Conservation (phyloP, 345 rosid species). For the Citrus australasica region DNA sequence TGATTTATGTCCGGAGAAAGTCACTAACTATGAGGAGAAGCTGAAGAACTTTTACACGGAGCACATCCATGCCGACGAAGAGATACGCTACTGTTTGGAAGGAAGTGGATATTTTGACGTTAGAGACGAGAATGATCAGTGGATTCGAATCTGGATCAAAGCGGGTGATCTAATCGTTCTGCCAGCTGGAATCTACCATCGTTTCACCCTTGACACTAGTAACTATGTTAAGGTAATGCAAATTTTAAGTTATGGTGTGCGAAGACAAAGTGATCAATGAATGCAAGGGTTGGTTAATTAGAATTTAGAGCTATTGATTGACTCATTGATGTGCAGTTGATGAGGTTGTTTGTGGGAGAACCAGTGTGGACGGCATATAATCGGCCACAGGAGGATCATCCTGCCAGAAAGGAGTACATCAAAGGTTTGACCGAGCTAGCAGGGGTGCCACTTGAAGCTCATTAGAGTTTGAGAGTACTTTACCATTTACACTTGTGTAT, state of each 20-base stretch:
- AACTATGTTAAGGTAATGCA: conserved; percentile 68
- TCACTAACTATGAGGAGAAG: conserved; percentile 81
- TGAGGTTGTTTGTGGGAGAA: conserved; percentile 85
- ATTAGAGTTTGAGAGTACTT: conserved; percentile 11
- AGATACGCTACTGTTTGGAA: conserved; percentile 78
- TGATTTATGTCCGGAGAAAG: conserved; percentile 81
- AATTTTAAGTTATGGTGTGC: background rate
- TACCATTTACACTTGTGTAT: too few species aligned
- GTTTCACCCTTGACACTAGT: conserved; percentile 76
- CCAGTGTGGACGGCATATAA: conserved; percentile 80
- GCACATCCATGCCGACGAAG: conserved; percentile 86
- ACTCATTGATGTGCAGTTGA: conserved; percentile 42
- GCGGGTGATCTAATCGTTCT: conserved; percentile 75
- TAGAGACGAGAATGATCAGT: conserved; percentile 65
- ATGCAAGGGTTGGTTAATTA: background rate
- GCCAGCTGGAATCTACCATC: conserved; percentile 86
- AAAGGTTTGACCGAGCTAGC: conserved; percentile 37
- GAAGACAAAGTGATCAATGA: background rate
- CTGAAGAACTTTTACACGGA: conserved; percentile 80
- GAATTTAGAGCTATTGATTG: background rate
- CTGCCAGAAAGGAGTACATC: conserved; percentile 63
- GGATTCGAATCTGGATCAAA: conserved; percentile 78
- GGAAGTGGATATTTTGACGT: conserved; percentile 93
- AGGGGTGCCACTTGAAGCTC: conserved; percentile 40
- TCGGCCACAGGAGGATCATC: conserved; percentile 86